Evolutionary conservation across 495 filamentous ascomycete species (phyloP).

Genomic region (Penicillium samsonianum): DNA sequence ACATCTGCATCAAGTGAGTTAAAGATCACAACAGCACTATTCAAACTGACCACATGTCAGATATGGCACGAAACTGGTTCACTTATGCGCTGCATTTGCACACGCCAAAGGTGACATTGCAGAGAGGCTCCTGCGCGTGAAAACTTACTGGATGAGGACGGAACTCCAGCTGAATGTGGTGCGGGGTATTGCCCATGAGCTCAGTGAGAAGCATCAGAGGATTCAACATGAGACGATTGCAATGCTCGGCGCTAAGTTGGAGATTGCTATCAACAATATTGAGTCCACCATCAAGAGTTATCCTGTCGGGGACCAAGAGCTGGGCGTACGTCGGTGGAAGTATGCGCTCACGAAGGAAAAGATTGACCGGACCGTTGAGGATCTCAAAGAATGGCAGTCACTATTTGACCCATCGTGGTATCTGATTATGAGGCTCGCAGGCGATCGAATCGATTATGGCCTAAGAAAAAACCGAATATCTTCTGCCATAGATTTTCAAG

Average conservation of each 20-base stretch:
- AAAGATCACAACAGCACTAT: not conserved
- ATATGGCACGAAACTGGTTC: not conserved
- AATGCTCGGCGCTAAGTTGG: not conserved
- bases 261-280: not conserved
- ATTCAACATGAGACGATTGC: not conserved
- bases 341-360: not conserved
- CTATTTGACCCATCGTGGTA: constrained; percentile 38
- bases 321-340: not conserved
- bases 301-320: not conserved
- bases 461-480: not conserved
- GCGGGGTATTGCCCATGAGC: not conserved
- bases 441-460: not conserved
- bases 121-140: not conserved
- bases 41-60: not conserved
- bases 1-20: not conserved
- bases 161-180: not conserved
- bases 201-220: constrained; percentile 1
- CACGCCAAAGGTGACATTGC: not conserved
- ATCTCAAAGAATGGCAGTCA: constrained; percentile 26
- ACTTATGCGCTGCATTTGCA: not conserved
- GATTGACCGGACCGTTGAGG: constrained; percentile 3
- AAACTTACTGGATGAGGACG: constrained; percentile 1
- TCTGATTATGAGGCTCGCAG: constrained; percentile 25
- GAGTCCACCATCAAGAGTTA: not conserved
- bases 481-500: not conserved